These are phyloP conservation scores for Starmera amethionina DNA, from an alignment of 805 yeast species.

Conservation along the genomic window DNA sequence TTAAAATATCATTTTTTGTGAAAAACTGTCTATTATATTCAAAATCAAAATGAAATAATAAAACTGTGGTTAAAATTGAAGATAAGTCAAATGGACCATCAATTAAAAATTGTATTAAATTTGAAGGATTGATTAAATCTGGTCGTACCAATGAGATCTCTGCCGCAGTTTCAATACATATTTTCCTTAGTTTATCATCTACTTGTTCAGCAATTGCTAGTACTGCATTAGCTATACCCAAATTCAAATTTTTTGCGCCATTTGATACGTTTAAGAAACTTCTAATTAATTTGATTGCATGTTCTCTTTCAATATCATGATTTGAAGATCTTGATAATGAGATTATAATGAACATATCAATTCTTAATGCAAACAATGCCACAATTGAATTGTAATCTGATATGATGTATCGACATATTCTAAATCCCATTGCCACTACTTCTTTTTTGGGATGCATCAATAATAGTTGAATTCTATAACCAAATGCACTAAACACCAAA, in stretches of 20 bases:
- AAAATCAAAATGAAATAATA: slow-evolving; percentile 47
- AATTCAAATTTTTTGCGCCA: slow-evolving; percentile 44
- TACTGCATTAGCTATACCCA: slow-evolving; percentile 59
- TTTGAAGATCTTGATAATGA: slow-evolving; percentile 52
- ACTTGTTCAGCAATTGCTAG: slow-evolving; percentile 50
- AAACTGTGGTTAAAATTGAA: slow-evolving; percentile 32
- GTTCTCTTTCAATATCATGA: slow-evolving; percentile 55
- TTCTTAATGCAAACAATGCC: slow-evolving; percentile 40
- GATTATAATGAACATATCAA: slow-evolving; percentile 55
- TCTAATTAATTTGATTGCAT: slow-evolving; percentile 66
- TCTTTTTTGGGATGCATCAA: slow-evolving; percentile 47
- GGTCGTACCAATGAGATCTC: slow-evolving; percentile 40
- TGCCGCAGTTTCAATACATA: slow-evolving; percentile 43
- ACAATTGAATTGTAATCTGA: slow-evolving; percentile 43
- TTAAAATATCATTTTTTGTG: slow-evolving; percentile 50
- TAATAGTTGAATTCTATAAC: slow-evolving; percentile 49
- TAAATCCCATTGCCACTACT: slow-evolving; percentile 66
- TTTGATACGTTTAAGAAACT: slow-evolving; percentile 42
- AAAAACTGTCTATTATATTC: slow-evolving; percentile 45
- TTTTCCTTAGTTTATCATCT: slow-evolving; percentile 38
- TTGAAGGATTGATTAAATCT: slow-evolving; percentile 27
- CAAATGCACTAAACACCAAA: slow-evolving; percentile 46
- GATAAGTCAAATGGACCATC: slow-evolving; percentile 45
- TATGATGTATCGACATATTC: slow-evolving; percentile 59
- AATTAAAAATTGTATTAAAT: slow-evolving; percentile 34